Base-by-base conservation (phyloP, 169 alveolate species). In the Amoebophrya sp. region DNA sequence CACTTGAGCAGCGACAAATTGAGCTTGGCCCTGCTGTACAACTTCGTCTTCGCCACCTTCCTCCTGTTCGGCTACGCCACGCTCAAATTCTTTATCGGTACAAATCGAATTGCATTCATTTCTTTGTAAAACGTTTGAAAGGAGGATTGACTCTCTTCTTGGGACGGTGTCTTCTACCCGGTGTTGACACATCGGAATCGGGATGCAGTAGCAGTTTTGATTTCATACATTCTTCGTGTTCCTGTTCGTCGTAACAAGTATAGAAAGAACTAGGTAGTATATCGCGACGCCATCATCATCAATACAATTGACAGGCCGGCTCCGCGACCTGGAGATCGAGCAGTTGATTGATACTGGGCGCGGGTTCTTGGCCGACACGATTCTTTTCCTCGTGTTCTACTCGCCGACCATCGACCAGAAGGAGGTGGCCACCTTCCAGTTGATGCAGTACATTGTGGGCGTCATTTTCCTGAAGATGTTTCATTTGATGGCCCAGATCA, bases 321-420 rank as follows among this genome's bases (percentile, higher is more conserved):
- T 91, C 34, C 88, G 93, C 39, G 93, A 88, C 34, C 89, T 91
- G 26, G 93, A 91, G 39, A 40, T 91, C 31, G 93, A 96, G 93
- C 97, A 96, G 43, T 93, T 96, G 26, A 89, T 95, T 50, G 98
- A 96, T 89, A 94, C 89, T 69, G 96, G 96, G 38, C 89, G 98
- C 39, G 95, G 93, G 90, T 96, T 95, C 92, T 91, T 96, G 48
- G 93, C 95, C 93, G 98, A 96, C 90, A 95, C 97, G 0, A 93
- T 96, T 7, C 91, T 96, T 40, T 96, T 96, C 91, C 89, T 96
- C 34, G 95, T 96, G 16, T 92, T 96, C 69, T 94, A 96, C 7
- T 95, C 95, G 41, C 98, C 98, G 34, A 92, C 96, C 15, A 89
- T 95, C 70, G 94, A 95, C 89, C 96, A 96, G 38, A 93, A 91